These are phyloP conservation scores for Alternaria angustiovoidea DNA, from an alignment of 2,329 filamentous ascomycete species.

Conservation along the genomic window DNA sequence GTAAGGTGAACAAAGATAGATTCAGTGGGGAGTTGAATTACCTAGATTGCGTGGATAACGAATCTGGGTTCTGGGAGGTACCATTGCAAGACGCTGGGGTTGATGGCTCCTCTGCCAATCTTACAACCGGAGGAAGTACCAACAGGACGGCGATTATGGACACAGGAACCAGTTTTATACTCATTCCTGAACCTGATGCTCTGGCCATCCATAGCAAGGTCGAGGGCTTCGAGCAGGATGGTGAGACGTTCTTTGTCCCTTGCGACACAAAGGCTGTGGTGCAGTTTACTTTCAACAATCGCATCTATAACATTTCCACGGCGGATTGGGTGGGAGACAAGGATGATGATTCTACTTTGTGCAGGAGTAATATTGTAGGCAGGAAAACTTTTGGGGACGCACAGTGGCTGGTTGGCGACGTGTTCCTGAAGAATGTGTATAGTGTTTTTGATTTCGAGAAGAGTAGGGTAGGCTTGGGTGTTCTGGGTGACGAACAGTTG, in stretches of 20 bases:
- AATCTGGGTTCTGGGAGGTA: constrained; percentile 75
- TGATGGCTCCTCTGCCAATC: constrained; percentile 61
- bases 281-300: constrained; percentile 72
- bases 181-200: constrained; percentile 74
- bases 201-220: constrained; percentile 72
- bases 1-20: constrained; percentile 70
- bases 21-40: constrained; percentile 76
- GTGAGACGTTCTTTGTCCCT: constrained; percentile 73
- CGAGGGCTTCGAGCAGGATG: constrained; percentile 65
- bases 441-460: constrained; percentile 81
- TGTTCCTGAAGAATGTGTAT: constrained; percentile 91
- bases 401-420: constrained; percentile 83
- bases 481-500: constrained; percentile 25
- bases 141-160: constrained; percentile 75
- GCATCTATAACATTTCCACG: constrained; percentile 70
- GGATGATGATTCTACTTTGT: constrained; percentile 46
- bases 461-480: constrained; percentile 64
- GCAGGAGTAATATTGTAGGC: constrained; percentile 77
- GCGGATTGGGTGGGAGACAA: constrained; percentile 73
- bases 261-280: constrained; percentile 71
- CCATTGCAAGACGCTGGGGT: constrained; percentile 71
- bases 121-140: constrained; percentile 43
- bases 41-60: constrained; percentile 60
- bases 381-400: constrained; percentile 68
- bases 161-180: constrained; percentile 81